phyloP scores from a whole-genome alignment of 805 yeast genomes.

The Metschnikowia noctiluminum region DNA sequence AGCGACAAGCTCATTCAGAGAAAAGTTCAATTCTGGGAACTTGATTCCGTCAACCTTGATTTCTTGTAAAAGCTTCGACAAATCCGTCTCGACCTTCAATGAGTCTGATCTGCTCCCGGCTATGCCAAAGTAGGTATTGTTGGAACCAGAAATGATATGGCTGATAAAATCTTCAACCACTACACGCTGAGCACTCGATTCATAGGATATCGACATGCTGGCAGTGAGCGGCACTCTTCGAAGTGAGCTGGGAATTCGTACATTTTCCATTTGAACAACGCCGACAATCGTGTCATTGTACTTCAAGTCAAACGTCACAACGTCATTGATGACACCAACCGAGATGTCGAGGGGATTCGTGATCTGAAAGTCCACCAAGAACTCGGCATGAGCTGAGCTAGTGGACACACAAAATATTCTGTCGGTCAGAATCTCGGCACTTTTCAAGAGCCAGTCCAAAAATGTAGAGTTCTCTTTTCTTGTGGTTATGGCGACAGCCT shows the following conservation, averaged over 20 bases:
- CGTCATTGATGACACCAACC: constrained; percentile 21
- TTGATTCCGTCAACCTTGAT: constrained; percentile 17
- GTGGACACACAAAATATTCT: constrained; percentile 28
- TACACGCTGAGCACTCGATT: constrained; percentile 5
- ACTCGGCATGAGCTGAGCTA: constrained; percentile 16
- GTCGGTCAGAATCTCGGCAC: constrained; percentile 8
- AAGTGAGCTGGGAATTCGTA: constrained; percentile 18
- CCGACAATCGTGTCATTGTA: constrained; percentile 37
- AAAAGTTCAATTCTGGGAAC: constrained; percentile 13
- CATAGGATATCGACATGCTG: constrained; percentile 15
- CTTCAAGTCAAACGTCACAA: constrained; percentile 24
- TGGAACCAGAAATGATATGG: constrained; percentile 19
- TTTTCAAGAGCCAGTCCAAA: constrained; percentile 9
- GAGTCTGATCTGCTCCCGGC: background rate
- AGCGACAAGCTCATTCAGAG: background rate
- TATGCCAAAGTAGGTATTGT: constrained; percentile 6
- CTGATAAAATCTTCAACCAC: constrained; percentile 20
- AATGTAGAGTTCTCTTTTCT: background rate
- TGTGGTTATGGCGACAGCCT: background rate
- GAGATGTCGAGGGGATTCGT: constrained; percentile 31
- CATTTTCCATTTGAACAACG: constrained; percentile 19
- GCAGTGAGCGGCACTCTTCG: constrained; percentile 20
- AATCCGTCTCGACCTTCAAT: background rate
- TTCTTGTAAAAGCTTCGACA: constrained; percentile 4
- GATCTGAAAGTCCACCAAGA: constrained; percentile 30